Evolutionary conservation across 2,329 filamentous ascomycete species (phyloP).

Genomic region (Aureobasidium namibiae): DNA sequence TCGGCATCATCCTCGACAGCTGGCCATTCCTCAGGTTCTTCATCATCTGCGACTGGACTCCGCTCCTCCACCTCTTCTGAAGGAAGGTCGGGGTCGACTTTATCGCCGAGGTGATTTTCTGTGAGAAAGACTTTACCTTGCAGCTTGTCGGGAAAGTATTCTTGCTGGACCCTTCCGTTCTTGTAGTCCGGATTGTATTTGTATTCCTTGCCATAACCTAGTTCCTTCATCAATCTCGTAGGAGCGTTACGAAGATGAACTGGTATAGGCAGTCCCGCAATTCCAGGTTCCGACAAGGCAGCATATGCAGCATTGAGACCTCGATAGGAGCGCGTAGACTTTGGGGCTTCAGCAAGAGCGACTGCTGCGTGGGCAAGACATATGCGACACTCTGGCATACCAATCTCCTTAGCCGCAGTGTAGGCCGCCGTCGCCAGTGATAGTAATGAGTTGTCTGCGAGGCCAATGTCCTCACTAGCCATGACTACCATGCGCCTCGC

Average conservation of each 20-base stretch:
- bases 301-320: conserved; percentile 72
- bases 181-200: conserved; percentile 93
- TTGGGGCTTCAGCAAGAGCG: conserved; percentile 70
- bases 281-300: conserved; percentile 72
- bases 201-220: conserved; percentile 85
- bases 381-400: conserved; percentile 90
- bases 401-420: conserved; percentile 82
- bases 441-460: conserved; percentile 79
- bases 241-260: conserved; percentile 87
- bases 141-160: conserved; percentile 78
- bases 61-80: neutral
- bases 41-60: neutral
- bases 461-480: conserved; percentile 84
- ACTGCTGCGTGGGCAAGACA: conserved; percentile 81
- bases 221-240: conserved; percentile 83
- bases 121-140: conserved; percentile 67
- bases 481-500: conserved; percentile 90
- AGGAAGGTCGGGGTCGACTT: conserved; percentile 62
- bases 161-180: conserved; percentile 73
- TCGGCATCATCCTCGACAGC: conserved; percentile 19
- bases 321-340: conserved; percentile 81
- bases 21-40: neutral
- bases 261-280: conserved; percentile 74
- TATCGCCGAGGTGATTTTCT: conserved; percentile 67
- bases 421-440: conserved; percentile 79